A percentile compares a stretch with the other conserved stretches of the same genome.
These are phyloP conservation scores for Fistulinella cinereoalba DNA, from an alignment of 1,284 basidiomycete genomes.

Conservation along the genomic window DNA sequence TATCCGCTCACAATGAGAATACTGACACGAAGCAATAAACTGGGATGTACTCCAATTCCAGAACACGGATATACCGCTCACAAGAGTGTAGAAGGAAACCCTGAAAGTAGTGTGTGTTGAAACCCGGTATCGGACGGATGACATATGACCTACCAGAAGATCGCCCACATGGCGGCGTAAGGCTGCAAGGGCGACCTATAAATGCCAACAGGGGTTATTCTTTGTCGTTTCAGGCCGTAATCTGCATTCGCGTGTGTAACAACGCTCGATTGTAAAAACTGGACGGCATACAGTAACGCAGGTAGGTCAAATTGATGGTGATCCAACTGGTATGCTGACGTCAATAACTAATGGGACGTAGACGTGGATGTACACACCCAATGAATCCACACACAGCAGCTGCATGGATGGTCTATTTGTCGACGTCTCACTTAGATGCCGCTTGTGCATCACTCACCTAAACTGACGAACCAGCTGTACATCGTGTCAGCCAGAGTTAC, in stretches of 20 bases:
- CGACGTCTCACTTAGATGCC: background rate
- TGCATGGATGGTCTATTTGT: constrained; percentile 2
- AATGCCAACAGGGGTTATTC: constrained; percentile 40
- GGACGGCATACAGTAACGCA: constrained; percentile 43
- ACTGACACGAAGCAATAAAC: constrained; percentile 41
- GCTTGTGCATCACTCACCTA: constrained; percentile 26
- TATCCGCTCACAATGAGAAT: constrained; percentile 16
- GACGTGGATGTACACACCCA: constrained; percentile 13
- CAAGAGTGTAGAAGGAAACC: constrained; percentile 39
- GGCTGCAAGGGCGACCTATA: constrained; percentile 31
- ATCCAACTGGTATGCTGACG: constrained; percentile 33
- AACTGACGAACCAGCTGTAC: constrained; percentile 46
- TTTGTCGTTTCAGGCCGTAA: constrained; percentile 57
- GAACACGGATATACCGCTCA: constrained; percentile 45
- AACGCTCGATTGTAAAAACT: constrained; percentile 7
- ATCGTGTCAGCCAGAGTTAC: too few relatives aligned
- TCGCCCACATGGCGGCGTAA: constrained; percentile 28
- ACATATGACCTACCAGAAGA: constrained; percentile 25
- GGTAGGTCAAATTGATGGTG: constrained; percentile 47
- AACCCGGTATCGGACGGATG: background rate
- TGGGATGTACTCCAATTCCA: constrained; percentile 40
- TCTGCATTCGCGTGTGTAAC: constrained; percentile 30
- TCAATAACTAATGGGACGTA: background rate
- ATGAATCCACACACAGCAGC: constrained; percentile 52
- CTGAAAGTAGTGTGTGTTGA: constrained; percentile 20